Evolutionary conservation across 2,329 filamentous ascomycete genomes (phyloP).

Genomic region (Fusarium nurragi): DNA sequence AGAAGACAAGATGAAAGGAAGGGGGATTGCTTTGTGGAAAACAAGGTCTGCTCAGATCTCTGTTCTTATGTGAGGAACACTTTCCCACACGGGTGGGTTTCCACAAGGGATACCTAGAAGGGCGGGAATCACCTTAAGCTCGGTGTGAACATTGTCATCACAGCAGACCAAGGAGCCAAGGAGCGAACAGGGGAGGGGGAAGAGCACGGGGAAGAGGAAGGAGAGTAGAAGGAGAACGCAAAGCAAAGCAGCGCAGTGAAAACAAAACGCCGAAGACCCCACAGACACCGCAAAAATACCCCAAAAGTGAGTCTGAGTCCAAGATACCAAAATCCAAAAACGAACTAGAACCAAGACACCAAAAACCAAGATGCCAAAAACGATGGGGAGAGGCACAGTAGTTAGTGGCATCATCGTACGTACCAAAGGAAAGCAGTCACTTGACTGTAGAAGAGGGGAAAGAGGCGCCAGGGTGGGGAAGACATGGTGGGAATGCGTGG

Average conservation of each 20-base stretch:
- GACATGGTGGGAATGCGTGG: neutral
- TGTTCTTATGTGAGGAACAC: constrained; percentile 54
- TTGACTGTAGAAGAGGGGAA: neutral
- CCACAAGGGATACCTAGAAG: constrained; percentile 24
- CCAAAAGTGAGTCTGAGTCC: neutral
- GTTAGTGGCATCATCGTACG: neutral
- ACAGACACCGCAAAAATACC: neutral
- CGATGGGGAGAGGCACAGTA: neutral
- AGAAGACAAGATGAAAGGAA: neutral
- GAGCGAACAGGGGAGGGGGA: neutral
- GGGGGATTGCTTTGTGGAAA: neutral
- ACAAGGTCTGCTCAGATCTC: constrained; percentile 58
- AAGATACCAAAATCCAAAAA: neutral
- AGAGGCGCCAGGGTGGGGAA: neutral
- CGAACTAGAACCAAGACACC: neutral
- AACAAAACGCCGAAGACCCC: neutral
- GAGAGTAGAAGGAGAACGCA: neutral
- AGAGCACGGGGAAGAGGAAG: neutral
- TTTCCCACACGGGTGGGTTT: constrained; percentile 22
- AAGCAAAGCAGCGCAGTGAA: neutral
- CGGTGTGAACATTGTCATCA: constrained; percentile 44
- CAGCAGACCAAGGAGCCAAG: constrained; percentile 10
- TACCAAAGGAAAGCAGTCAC: neutral
- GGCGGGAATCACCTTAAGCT: constrained; percentile 35
- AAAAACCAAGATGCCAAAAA: neutral